Base-by-base conservation (phyloP, 495 filamentous ascomycete species). In the Lasiosphaeris hirsuta region DNA sequence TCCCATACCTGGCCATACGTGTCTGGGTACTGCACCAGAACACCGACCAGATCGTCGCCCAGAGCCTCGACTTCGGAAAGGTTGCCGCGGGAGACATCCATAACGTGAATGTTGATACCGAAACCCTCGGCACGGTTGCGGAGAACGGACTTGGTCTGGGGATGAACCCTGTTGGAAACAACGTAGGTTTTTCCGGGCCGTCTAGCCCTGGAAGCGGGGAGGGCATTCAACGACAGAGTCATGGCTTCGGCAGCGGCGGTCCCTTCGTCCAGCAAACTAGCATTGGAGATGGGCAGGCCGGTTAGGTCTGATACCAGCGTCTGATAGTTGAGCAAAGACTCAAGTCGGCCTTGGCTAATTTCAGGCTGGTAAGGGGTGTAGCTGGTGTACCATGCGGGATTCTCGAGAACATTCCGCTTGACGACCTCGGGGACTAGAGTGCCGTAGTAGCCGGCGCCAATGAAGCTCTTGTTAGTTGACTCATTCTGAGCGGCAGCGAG, bases 361-460 rank as follows among this genome's bases (percentile, higher is more conserved):
- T 98, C 94, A 2, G 94, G 92, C 70, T 98, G 94, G 72, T 98
- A 98, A 23, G 94, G 94, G 0, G 94, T 97, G 69, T 98, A 98
- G 70, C 92, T 97, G 40, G 94, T 98, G 73, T 98, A 98, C 94
- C 94, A 98, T 13, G 86, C 95, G 1, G 94, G 94, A 64, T 85
- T 90, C 79, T 98, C 93, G 34, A 98, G 77, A 8, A 97, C 81
- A 69, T 98, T 98, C 64, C 94, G 81, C 74, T 95, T 90, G 68
- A 98, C 96, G 35, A 97, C 94, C 51, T 90, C 87, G 14, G 94
- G 94, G 1, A 90, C 87, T 62, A 85, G 82, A 39, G 94, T 93
- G 11, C 85, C 88, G 54, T 90, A 87, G 79, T 97, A 98, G 41
- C 94, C 94, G 45, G 81, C 85, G 4, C 94, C 94, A 62, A 97